Evolutionary conservation across 2,329 filamentous ascomycete genomes (phyloP), one percentile per base, ranked within the genome.

Genomic region (Dactylella cylindrospora): DNA sequence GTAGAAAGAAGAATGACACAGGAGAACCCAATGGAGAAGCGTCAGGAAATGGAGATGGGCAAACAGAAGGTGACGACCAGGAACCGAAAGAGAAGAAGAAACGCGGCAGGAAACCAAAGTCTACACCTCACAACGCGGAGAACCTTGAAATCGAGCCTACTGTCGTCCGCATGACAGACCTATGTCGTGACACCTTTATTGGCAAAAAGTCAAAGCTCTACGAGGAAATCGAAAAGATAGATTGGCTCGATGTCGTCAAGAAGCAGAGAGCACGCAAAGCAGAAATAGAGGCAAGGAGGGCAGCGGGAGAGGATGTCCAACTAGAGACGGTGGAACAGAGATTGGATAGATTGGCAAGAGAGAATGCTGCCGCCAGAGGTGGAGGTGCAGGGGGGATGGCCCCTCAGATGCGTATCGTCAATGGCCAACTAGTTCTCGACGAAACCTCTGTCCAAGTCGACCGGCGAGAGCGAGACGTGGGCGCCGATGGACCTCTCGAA

Each of bases 171-270:
- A 88, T 93, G 83, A 80, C 78, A 35, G 85, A 89, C 54, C 73
- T 93, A 2, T 86, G 82, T 43, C 81, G 79, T 64, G 85, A 88
- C 68, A 75, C 86, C 46, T 78, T 79, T 17, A 84, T 85, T 52
- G 88, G 88, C 54, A 87, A 86, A 71, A 83, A 85, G 60, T 90
- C 88, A 52, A 84, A 83, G 68, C 80, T 84, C 2, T 86, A 89
- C 67, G 82, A 84, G 68, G 83, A 86, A 68, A 83, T 93, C 67
- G 81, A 83, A 33, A 78, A 84, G 66, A 82, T 87, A 35, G 80
- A 88, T 65, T 79, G 76, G 73, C 74, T 76, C 36, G 75, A 79
- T 64, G 74, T 78, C 62, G 73, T 71, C 4, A 70, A 70, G 45
- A 74, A 73, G 64, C 71, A 71, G 45, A 71, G 70, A 49, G 70